Base-by-base conservation (phyloP, 345 rosid species). In the Dimocarpus longan region DNA sequence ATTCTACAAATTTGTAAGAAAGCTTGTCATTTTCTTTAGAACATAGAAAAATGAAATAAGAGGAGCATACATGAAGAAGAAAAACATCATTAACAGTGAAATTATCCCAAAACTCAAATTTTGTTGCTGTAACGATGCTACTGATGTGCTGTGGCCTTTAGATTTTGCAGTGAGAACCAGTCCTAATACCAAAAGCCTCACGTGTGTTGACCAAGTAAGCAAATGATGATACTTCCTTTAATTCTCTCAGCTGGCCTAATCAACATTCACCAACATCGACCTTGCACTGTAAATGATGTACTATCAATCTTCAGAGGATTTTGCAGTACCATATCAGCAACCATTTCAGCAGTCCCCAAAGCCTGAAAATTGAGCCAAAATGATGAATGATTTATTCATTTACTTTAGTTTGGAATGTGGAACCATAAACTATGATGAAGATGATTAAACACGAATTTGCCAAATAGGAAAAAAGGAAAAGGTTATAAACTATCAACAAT, bases 331-430 rank as follows among this genome's bases (percentile, higher is more conserved):
- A 93, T 91, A 78, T 92, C 93, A 69, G 81, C 84, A 75, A 92
- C 88, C 95, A 95, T 88, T 86, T 95, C 99, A 22, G 95, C 96
- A 66, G 98, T 93, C 56, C 93, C 97, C 78, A 92, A 84, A 75
- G 98, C 97, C 98, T 91, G 89, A 63, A 83, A 75, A 68, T 82
- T 80, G 74, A 76, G 77, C 81, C 72, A 77, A 79, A 82, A 73
- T 22, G 74, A 60, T 26, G 21, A 70, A 60, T 32, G 19, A 70
- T 64, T 60, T 63, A 15, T 15, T 57, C 71, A 21, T 8, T 40
- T 40, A 43, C 54, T 70, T 0, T 9, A 37, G 64, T 24, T 39
- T 19, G 37, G 60, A 26, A 46, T 9, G 43, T 2, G 7, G 3
- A 69, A 43, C 56, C 3, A 43, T n/a, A 32, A 32, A 50, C 22